Base-by-base conservation (phyloP, 2,329 filamentous ascomycete genomes). In the Rosellinia necatrix region DNA sequence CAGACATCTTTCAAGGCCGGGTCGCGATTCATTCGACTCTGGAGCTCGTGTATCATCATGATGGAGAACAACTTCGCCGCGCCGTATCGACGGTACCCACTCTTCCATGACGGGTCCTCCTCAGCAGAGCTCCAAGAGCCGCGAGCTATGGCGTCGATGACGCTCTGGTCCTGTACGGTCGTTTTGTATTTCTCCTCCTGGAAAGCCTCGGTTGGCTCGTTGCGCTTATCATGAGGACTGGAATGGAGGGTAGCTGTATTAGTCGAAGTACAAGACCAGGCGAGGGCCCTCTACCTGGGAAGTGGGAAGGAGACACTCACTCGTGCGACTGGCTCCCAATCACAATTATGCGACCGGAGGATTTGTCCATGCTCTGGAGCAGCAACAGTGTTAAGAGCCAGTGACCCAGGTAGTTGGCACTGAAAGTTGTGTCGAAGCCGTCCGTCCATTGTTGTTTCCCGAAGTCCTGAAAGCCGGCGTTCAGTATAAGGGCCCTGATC, bases 401-500 rank as follows among this genome's bases (percentile, higher is more conserved):
- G 32, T 35, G 32, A 4, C 32, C 32, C 13, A 15, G 32, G 13
- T 35, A 35, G 3, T 35, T 35, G 3, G 13, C 32, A 17, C 15
- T 15, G 32, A 35, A 15, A 4, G 32, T 35, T 4, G 32, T 35
- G 6, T 35, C 32, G 17, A 35, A 35, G 32, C 32, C 13, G 8
- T 15, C 32, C 17, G n/a, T n/a, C n/a, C n/a, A n/a, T n/a, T n/a
- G n/a, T n/a, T n/a, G n/a, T 13, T 55, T 32, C 13, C 34, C 50
- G 15, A 63, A 62, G 6, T 72, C 69, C 32, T n/a, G n/a, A 52
- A 56, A 71, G 1, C 61, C 70, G 3, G 69, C 70, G 38, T 68
- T 71, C 9, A 78, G 69, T 10, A 77, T 70, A 6, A 78, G 64
- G 1, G n/a, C n/a, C 66, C 71, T 17, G 49, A 78, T 75, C 0